These are phyloP conservation scores for Saccharomycopsis babjevae DNA, from an alignment of 805 yeast species.

Conservation along the genomic window DNA sequence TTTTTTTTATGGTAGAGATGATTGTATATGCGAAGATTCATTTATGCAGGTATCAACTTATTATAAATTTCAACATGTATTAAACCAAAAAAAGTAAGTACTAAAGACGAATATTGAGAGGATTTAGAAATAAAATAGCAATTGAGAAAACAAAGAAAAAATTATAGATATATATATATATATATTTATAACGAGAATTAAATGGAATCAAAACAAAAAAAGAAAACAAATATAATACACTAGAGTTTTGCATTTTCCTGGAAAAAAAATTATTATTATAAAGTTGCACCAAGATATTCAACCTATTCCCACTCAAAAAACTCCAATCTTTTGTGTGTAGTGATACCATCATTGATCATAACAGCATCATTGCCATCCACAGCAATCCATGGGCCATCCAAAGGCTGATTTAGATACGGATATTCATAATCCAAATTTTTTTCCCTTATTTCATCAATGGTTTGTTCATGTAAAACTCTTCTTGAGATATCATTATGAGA, in stretches of 20 bases:
- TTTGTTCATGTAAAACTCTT: conserved; percentile 23
- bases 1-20: neutral
- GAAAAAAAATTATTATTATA: neutral
- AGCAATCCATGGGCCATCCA: conserved; percentile 83
- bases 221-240: too few relatives aligned
- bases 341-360: conserved; percentile 36
- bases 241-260: neutral
- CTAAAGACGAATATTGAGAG: neutral
- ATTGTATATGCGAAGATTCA: neutral
- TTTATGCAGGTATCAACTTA: neutral
- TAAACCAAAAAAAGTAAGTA: neutral
- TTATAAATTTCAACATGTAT: neutral
- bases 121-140: neutral
- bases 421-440: conserved; percentile 61
- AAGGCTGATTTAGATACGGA: conserved; percentile 55
- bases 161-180: neutral
- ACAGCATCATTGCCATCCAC: conserved; percentile 47
- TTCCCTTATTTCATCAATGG: conserved; percentile 75
- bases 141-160: neutral
- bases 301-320: conserved; percentile 35
- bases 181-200: too few relatives aligned
- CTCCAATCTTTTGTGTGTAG: conserved; percentile 27
- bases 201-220: too few relatives aligned
- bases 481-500: neutral
- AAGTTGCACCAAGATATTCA: neutral